Conservation (phyloP, 2,329 filamentous ascomycete species). For the Epichloe scottii region DNA sequence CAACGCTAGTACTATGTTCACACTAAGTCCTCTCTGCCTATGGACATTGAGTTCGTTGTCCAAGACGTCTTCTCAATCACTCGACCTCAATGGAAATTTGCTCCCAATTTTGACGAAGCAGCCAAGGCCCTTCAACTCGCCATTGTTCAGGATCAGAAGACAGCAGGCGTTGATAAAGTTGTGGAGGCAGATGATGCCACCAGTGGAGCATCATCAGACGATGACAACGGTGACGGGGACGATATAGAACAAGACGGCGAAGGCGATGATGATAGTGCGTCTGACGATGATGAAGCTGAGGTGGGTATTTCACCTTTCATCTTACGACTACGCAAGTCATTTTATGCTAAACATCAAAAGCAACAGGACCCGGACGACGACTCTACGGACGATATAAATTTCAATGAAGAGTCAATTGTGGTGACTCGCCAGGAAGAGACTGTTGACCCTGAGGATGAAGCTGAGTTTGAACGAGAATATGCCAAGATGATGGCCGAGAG, state of each 20-base stretch:
- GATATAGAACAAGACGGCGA: conserved; percentile 51
- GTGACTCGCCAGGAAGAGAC: conserved; percentile 86
- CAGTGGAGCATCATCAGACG: conserved; percentile 61
- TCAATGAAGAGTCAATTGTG: conserved; percentile 79
- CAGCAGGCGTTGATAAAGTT: conserved; percentile 55
- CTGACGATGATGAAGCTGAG: conserved; percentile 47
- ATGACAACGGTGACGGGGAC: conserved; percentile 57
- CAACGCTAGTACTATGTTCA: conserved; percentile 71
- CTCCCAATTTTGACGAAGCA: conserved; percentile 70
- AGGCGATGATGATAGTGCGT: conserved; percentile 46
- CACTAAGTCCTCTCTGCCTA: conserved; percentile 77
- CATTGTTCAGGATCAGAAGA: conserved; percentile 82
- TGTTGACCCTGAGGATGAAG: conserved; percentile 84
- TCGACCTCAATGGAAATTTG: conserved; percentile 85
- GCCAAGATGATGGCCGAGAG: conserved; percentile 98
- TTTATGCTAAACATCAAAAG: neutral
- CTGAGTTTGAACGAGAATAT: conserved; percentile 95
- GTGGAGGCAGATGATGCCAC: conserved; percentile 61
- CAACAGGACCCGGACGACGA: conserved; percentile 35
- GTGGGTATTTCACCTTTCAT: conserved; percentile 20
- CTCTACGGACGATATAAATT: conserved; percentile 46
- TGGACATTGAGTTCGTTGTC: conserved; percentile 95
- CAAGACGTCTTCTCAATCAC: conserved; percentile 81
- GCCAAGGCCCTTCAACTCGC: conserved; percentile 72
- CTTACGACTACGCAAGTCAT: neutral